Percentiles rank a stretch among this genome's conserved stretches.
These are phyloP conservation scores for Emmonsia crescens DNA, from an alignment of 2,329 filamentous ascomycete genomes.

Conservation along the genomic window DNA sequence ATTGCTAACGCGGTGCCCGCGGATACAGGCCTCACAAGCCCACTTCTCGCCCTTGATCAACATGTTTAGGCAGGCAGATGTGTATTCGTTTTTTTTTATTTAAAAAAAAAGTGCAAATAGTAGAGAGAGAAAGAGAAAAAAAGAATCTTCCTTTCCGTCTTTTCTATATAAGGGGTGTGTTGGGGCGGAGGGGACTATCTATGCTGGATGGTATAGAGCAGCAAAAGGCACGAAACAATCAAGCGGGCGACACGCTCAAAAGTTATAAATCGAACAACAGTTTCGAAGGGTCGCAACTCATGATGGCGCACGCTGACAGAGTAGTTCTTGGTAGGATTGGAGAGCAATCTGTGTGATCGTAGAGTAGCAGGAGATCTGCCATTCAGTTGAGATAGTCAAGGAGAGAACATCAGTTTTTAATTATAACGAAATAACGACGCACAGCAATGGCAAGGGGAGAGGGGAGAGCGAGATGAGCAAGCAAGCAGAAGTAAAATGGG, in stretches of 20 bases:
- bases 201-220: neutral
- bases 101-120: neutral
- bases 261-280: neutral
- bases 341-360: neutral
- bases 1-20: slow-evolving; percentile 96
- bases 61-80: slow-evolving; percentile 6
- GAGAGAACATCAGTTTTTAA: neutral
- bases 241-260: neutral
- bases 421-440: neutral
- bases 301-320: neutral
- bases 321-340: neutral
- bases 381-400: neutral
- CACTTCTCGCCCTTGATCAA: slow-evolving; percentile 18
- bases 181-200: neutral
- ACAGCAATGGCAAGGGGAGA: neutral
- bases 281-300: neutral
- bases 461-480: neutral
- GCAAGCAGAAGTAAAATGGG: neutral
- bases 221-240: neutral
- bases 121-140: neutral
- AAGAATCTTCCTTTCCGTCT: neutral
- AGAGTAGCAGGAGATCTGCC: neutral
- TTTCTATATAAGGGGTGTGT: neutral
- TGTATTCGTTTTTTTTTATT: neutral
- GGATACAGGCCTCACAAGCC: slow-evolving; percentile 70